These are phyloP conservation scores for Xylariaceae sp. DNA, from an alignment of 2,329 filamentous ascomycete species.

Conservation along the genomic window DNA sequence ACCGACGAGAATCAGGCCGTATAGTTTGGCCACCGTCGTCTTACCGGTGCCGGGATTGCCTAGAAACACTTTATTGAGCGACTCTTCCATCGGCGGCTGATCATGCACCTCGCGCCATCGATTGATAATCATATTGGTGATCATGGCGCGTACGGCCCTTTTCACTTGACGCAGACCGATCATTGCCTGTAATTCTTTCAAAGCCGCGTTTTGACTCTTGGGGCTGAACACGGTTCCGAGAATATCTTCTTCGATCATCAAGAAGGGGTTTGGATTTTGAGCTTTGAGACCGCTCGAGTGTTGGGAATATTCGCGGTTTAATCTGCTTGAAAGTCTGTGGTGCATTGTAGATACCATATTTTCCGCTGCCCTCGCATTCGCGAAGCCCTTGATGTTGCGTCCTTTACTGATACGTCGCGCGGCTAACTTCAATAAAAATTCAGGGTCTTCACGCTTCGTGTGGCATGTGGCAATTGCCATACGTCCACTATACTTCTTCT, in stretches of 20 bases:
- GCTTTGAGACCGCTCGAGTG: too few relatives aligned
- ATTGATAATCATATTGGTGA: slow-evolving; percentile 28
- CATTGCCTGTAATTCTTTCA: slow-evolving; percentile 28
- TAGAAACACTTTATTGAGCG: slow-evolving; percentile 28
- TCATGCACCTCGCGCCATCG: slow-evolving; percentile 27
- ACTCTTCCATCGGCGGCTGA: slow-evolving; percentile 21
- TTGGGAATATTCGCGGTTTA: slow-evolving; percentile 16
- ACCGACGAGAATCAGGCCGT: slow-evolving; percentile 26
- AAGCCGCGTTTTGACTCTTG: slow-evolving; percentile 18
- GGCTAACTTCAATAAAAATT: slow-evolving; percentile 55
- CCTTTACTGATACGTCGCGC: slow-evolving; percentile 41
- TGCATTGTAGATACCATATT: slow-evolving; percentile 1
- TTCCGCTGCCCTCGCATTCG: slow-evolving; percentile 55
- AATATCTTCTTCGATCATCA: slow-evolving; percentile 35
- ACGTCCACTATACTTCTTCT: slow-evolving; percentile 45
- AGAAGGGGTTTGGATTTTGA: slow-evolving; percentile 50
- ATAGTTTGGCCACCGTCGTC: slow-evolving; percentile 30
- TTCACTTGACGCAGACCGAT: slow-evolving; percentile 19
- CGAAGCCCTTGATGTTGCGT: slow-evolving; percentile 64
- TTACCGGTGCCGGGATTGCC: slow-evolving; percentile 31
- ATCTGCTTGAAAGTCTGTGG: slow-evolving; percentile 4
- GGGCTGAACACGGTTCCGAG: slow-evolving; percentile 17
- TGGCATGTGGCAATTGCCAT: too few relatives aligned
- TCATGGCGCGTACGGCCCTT: slow-evolving; percentile 35
- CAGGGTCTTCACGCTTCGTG: slow-evolving; percentile 59